A percentile compares a stretch with the other conserved stretches of the same genome.
These are phyloP conservation scores for Patellifolia procumbens DNA, from an alignment of 179 eudicot species.

Conservation along the genomic window DNA sequence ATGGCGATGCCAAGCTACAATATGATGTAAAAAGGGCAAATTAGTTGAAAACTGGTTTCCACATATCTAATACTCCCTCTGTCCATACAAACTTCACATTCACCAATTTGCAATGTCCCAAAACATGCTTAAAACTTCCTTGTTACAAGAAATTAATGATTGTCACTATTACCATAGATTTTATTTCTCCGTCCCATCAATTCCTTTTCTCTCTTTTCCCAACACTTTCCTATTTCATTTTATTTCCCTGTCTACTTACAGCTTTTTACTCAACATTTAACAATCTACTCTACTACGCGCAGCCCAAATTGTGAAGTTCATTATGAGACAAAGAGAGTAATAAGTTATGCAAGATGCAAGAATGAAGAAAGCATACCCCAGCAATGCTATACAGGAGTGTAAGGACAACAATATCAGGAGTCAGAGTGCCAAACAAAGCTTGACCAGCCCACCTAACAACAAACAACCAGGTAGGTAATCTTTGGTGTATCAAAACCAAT, in stretches of 20 bases:
- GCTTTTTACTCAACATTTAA: not conserved
- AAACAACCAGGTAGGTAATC: conserved; percentile 9
- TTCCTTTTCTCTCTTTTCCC: not conserved
- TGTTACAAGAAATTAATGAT: not conserved
- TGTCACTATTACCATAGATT: too few species aligned
- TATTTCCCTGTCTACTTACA: not conserved
- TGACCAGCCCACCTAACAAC: conserved; percentile 98
- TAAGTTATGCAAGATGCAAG: not conserved
- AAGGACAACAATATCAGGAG: conserved; percentile 82
- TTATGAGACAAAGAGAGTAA: not conserved
- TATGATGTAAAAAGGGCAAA: conserved; percentile 8
- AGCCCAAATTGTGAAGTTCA: not conserved
- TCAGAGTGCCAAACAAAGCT: conserved; percentile 93
- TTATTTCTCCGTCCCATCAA: too few species aligned
- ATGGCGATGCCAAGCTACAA: conserved; percentile 92
- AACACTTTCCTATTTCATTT: not conserved
- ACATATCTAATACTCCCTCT: not conserved
- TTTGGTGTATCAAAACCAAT: not conserved
- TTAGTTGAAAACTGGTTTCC: not conserved
- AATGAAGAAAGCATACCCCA: conserved; percentile 58
- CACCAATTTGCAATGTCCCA: not conserved
- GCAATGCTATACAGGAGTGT: conserved; percentile 93
- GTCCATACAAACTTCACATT: not conserved
- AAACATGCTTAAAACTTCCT: not conserved
- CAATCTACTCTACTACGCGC: not conserved